A percentile compares a stretch with the other conserved stretches of the same genome.
Conservation (phyloP, 2,329 filamentous ascomycete species). For the Xylariomycetidae sp. region DNA sequence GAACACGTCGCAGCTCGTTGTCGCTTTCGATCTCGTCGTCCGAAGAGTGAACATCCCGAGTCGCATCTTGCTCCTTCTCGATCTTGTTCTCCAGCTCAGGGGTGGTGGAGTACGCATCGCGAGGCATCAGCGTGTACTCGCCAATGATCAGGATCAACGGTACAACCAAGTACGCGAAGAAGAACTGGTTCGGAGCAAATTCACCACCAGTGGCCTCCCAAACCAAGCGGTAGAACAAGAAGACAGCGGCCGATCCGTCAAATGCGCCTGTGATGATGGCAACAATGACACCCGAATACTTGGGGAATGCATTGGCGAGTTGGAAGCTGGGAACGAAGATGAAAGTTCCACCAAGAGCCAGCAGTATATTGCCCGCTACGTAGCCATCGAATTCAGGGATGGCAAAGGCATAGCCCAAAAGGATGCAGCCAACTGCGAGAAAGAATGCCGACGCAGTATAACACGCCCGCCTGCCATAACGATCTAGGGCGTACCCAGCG, state of each 20-base stretch:
- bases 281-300: constrained; percentile 52
- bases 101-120: constrained; percentile 31
- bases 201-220: constrained; percentile 39
- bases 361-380: constrained; percentile 51
- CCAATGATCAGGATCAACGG: constrained; percentile 30
- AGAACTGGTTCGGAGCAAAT: constrained; percentile 33
- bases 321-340: constrained; percentile 61
- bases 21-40: constrained; percentile 45
- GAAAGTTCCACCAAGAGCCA: constrained; percentile 57
- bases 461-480: constrained; percentile 57
- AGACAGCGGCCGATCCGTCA: constrained; percentile 57
- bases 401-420: constrained; percentile 53
- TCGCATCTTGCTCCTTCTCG: constrained; percentile 29
- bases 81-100: constrained; percentile 34
- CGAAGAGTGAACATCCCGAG: constrained; percentile 42
- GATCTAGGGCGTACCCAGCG: constrained; percentile 61
- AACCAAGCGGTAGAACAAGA: constrained; percentile 51
- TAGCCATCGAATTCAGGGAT: constrained; percentile 54
- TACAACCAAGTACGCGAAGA: constrained; percentile 32
- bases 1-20: constrained; percentile 36
- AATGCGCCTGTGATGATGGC: constrained; percentile 58
- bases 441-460: constrained; percentile 55
- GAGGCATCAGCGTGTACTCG: constrained; percentile 35
- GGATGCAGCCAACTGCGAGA: constrained; percentile 49
- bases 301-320: constrained; percentile 58